Conservation (phyloP, 192 early-diverging fungal species). For the Anaeromyces robustus region DNA sequence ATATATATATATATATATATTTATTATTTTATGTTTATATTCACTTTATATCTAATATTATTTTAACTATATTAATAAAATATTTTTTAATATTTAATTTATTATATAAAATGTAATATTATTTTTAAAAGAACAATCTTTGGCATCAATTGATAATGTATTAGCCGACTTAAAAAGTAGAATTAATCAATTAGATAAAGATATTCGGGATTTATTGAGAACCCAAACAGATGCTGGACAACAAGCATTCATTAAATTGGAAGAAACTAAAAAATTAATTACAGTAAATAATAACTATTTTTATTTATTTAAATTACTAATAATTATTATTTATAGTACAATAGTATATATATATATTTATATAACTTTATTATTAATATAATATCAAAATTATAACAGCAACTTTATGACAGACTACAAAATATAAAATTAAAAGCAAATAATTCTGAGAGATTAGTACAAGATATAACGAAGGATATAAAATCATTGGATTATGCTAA, state of each 20-base stretch:
- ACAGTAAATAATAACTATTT: constrained; percentile 19
- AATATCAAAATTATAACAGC: constrained; percentile 16
- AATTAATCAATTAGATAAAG: constrained; percentile 36
- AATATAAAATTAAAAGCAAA: constrained; percentile 73
- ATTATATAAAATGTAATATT: too few relatives aligned
- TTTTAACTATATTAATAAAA: too few relatives aligned
- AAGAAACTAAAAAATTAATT: constrained; percentile 57
- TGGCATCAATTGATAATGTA: constrained; percentile 45
- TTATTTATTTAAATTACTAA: too few relatives aligned
- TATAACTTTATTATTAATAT: constrained; percentile 11
- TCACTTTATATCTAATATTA: too few relatives aligned
- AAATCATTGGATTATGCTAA: constrained; percentile 88
- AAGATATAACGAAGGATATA: constrained; percentile 92
- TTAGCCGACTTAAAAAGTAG: constrained; percentile 38
- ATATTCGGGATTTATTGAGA: constrained; percentile 55
- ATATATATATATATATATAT: too few relatives aligned
- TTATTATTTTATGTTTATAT: too few relatives aligned
- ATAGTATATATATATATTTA: too few relatives aligned
- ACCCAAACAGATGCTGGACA: constrained; percentile 45
- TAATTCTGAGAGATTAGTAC: constrained; percentile 71
- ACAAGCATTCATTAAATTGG: constrained; percentile 44
- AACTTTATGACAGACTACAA: constrained; percentile 61
- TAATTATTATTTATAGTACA: too few relatives aligned
- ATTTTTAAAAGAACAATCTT: constrained; percentile 32
- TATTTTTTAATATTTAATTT: too few relatives aligned